phyloP scores from a whole-genome alignment of 2,329 filamentous ascomycete species.

The Microcyclospora tardicrescens region DNA sequence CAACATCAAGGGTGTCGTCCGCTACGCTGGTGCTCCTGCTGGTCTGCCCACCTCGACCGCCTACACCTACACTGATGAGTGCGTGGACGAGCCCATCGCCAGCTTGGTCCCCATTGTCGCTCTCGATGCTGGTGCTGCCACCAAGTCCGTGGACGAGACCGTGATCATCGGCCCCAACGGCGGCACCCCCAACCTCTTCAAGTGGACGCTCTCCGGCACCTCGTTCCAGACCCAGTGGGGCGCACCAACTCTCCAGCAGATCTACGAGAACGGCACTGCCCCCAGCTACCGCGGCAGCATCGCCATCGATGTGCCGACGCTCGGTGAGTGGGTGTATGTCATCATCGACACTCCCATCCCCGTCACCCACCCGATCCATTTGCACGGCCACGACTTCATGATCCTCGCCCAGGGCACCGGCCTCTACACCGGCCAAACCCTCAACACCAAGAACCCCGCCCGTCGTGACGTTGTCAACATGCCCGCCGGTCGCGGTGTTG shows the following conservation, averaged over 20 bases:
- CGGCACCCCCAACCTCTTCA: conserved; percentile 23
- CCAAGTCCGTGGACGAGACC: conserved; percentile 18
- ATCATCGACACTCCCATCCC: conserved; percentile 28
- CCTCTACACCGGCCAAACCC: background rate
- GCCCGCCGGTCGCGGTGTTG: background rate
- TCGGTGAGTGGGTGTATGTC: conserved; percentile 30
- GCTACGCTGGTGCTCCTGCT: conserved; percentile 20
- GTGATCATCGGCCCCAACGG: conserved; percentile 21
- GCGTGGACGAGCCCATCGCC: conserved; percentile 27
- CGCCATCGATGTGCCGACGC: conserved; percentile 22
- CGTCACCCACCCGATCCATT: conserved; percentile 28
- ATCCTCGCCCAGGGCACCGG: conserved; percentile 20
- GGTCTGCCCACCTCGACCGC: conserved; percentile 23
- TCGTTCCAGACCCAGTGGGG: conserved; percentile 27
- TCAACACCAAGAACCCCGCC: background rate
- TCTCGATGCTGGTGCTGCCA: conserved; percentile 14
- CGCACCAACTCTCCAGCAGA: conserved; percentile 26
- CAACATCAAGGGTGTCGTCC: conserved; percentile 24
- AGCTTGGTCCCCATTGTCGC: conserved; percentile 24
- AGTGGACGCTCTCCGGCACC: conserved; percentile 30
- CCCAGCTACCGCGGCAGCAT: conserved; percentile 25
- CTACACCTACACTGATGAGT: conserved; percentile 22
- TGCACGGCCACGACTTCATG: conserved; percentile 27
- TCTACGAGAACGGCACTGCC: conserved; percentile 22
- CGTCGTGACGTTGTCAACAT: background rate